These are phyloP conservation scores for Apiospora koreana DNA, from an alignment of 2,329 filamentous ascomycete genomes.

Conservation along the genomic window DNA sequence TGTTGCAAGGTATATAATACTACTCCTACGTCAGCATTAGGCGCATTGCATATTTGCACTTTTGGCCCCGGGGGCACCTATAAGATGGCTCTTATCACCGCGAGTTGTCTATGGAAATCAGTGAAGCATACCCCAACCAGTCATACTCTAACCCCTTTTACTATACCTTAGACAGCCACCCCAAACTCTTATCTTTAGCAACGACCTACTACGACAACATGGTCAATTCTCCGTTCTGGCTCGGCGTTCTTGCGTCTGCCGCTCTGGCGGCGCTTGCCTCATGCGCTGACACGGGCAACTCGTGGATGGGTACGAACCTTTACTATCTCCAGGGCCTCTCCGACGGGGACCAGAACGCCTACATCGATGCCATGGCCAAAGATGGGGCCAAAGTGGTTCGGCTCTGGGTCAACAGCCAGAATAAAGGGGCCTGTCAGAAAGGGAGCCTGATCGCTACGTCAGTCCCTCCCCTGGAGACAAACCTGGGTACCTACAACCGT, in stretches of 20 bases:
- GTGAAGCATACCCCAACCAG: background rate
- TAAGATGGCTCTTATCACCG: background rate
- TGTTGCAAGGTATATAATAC: background rate
- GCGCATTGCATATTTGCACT: background rate
- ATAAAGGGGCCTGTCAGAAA: slow-evolving; percentile 26
- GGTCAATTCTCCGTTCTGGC: background rate
- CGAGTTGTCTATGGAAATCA: background rate
- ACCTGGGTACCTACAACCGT: slow-evolving; percentile 27
- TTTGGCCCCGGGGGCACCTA: background rate
- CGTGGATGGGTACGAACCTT: slow-evolving; percentile 30
- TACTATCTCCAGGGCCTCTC: slow-evolving; percentile 33
- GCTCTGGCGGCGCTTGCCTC: background rate
- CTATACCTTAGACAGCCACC: background rate
- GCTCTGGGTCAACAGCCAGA: slow-evolving; percentile 30
- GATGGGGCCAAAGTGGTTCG: slow-evolving; percentile 32
- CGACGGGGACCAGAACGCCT: slow-evolving; percentile 26
- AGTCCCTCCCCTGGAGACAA: slow-evolving; percentile 25
- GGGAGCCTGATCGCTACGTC: slow-evolving; percentile 25
- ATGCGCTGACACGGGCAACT: slow-evolving; percentile 16
- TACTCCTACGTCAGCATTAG: background rate
- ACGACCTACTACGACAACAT: background rate
- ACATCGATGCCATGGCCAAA: slow-evolving; percentile 26
- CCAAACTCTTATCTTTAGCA: background rate
- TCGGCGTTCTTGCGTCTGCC: background rate
- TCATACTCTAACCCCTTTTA: background rate